These are phyloP conservation scores for Musa itinerans DNA, from an alignment of 176 grass and related monocot genomes.

Conservation along the genomic window DNA sequence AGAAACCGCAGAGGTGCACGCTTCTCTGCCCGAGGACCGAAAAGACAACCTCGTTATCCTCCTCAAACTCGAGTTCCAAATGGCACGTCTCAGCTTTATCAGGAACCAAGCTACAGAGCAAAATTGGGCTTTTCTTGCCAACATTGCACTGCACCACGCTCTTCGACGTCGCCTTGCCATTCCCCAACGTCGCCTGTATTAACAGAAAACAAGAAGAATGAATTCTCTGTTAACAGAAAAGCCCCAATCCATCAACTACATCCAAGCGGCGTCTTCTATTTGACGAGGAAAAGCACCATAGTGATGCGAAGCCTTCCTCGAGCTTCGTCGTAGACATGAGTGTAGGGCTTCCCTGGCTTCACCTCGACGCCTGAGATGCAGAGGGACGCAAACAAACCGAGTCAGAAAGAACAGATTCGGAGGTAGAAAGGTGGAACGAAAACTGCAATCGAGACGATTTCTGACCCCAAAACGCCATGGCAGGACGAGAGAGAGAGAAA, in stretches of 20 bases:
- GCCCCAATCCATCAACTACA: background rate
- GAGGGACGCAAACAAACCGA: background rate
- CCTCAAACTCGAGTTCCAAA: constrained; percentile 81
- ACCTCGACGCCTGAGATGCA: constrained; percentile 51
- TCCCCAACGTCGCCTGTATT: constrained; percentile 60
- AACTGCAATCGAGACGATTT: constrained; percentile 1
- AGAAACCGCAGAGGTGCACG: constrained; percentile 63
- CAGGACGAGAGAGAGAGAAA: background rate
- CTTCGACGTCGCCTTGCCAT: constrained; percentile 3
- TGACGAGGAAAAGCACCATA: constrained; percentile 30
- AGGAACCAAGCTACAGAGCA: constrained; percentile 44
- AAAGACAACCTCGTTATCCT: constrained; percentile 50
- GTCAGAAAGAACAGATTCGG: background rate
- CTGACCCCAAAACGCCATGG: constrained; percentile 84
- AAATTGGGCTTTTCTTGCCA: constrained; percentile 38
- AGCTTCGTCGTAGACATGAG: constrained; percentile 24
- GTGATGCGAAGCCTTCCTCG: constrained; percentile 56
- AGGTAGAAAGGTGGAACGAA: background rate
- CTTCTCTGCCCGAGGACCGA: constrained; percentile 61
- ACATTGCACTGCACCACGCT: constrained; percentile 52
- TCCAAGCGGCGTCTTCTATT: background rate
- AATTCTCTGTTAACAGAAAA: background rate
- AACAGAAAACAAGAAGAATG: background rate
- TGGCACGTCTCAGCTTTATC: constrained; percentile 33
- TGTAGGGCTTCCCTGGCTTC: constrained; percentile 76